Evolutionary conservation across 139 green algal species (phyloP).

Genomic region (Chlorella ohadii): DNA sequence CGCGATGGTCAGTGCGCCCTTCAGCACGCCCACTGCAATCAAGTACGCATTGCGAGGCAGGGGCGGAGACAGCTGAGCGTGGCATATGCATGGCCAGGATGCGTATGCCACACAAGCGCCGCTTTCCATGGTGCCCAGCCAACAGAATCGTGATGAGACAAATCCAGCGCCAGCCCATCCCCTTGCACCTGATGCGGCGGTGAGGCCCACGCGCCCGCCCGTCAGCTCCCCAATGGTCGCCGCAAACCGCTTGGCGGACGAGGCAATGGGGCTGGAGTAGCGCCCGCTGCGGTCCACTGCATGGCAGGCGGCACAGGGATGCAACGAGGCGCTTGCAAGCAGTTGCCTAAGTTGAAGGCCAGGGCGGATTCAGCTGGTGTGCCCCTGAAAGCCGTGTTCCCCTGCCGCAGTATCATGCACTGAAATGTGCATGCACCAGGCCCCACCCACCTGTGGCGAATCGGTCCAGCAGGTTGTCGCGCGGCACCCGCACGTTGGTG

Average conservation of each 20-base stretch:
- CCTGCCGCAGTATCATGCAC: too few species aligned
- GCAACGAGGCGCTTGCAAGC: neutral
- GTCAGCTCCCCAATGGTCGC: slow-evolving; percentile 89
- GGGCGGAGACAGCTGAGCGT: neutral
- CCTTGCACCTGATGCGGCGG: slow-evolving; percentile 47
- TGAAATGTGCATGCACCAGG: too few species aligned
- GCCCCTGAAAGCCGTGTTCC: too few species aligned
- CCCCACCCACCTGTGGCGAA: slow-evolving; percentile 70
- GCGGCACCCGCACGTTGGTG: slow-evolving; percentile 76
- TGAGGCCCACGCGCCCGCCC: slow-evolving; percentile 82
- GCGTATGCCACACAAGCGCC: too few species aligned
- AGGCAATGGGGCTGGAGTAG: slow-evolving; percentile 74
- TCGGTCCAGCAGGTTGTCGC: slow-evolving; percentile 80
- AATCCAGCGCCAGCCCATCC: neutral
- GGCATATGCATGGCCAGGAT: too few species aligned
- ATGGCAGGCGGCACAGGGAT: neutral
- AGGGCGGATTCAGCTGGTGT: too few species aligned
- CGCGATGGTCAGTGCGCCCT: slow-evolving; percentile 78
- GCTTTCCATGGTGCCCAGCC: too few species aligned
- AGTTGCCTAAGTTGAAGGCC: too few species aligned
- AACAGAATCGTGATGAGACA: too few species aligned
- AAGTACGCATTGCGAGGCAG: neutral
- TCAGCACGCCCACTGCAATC: slow-evolving; percentile 71
- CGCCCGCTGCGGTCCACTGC: slow-evolving; percentile 77
- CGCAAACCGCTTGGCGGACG: slow-evolving; percentile 73